Conservation (phyloP, 2,329 filamentous ascomycete genomes). For the Lecanicillium sp. region DNA sequence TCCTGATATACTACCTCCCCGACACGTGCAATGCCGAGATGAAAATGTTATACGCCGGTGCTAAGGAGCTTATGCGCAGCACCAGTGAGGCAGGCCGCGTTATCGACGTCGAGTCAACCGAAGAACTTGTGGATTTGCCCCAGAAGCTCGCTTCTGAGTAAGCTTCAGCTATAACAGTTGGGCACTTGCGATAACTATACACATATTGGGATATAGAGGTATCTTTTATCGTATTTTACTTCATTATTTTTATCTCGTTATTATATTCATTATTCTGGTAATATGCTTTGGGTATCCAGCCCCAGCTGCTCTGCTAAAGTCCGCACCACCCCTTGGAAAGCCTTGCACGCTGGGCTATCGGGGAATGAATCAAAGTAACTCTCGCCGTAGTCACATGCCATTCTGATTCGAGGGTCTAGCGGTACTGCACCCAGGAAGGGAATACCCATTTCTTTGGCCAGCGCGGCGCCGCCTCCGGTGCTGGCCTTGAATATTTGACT, state of each 20-base stretch:
- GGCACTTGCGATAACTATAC: too few species aligned
- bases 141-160: constrained; percentile 42
- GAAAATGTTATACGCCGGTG: constrained; percentile 91
- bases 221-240: constrained; percentile 19
- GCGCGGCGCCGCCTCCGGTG: constrained; percentile 74
- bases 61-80: constrained; percentile 92
- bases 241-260: constrained; percentile 8
- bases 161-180: neutral
- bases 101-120: constrained; percentile 73
- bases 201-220: constrained; percentile 3
- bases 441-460: constrained; percentile 82
- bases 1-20: constrained; percentile 90
- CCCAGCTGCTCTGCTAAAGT: constrained; percentile 62
- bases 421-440: constrained; percentile 87
- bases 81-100: constrained; percentile 85
- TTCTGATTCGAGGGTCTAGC: constrained; percentile 86
- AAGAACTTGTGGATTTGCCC: constrained; percentile 80
- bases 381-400: constrained; percentile 96
- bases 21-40: constrained; percentile 81
- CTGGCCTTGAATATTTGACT: constrained; percentile 86
- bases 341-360: constrained; percentile 82
- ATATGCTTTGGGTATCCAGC: constrained; percentile 49
- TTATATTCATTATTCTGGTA: constrained; percentile 34
- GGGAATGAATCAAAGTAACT: constrained; percentile 93
- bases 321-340: constrained; percentile 74